Conservation (phyloP, 2,329 filamentous ascomycete genomes). For the Diaporthe vexans region DNA sequence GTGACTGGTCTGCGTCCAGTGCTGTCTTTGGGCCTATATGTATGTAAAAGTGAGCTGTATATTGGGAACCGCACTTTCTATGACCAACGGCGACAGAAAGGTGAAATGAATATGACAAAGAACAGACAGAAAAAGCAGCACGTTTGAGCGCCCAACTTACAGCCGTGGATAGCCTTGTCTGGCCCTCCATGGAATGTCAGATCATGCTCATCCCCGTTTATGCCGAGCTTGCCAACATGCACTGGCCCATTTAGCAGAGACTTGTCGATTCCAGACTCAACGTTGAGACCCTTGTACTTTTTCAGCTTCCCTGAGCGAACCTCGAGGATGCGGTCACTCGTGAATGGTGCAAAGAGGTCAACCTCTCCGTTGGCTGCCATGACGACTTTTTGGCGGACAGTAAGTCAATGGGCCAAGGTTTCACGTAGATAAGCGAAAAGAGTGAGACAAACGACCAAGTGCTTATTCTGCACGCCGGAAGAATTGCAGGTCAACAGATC, state of each 20-base stretch:
- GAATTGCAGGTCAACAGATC: neutral
- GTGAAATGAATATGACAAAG: neutral
- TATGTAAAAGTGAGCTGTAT: neutral
- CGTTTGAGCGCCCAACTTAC: constrained; percentile 52
- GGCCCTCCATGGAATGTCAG: constrained; percentile 71
- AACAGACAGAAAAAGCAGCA: neutral
- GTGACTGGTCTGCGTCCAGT: constrained; percentile 7
- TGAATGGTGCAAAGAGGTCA: constrained; percentile 59
- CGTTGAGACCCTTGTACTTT: constrained; percentile 63
- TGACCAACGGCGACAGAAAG: neutral
- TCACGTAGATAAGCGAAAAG: neutral
- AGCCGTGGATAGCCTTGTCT: constrained; percentile 74
- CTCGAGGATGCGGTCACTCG: constrained; percentile 66
- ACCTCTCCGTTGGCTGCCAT: constrained; percentile 44
- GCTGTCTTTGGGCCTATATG: neutral
- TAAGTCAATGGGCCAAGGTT: neutral
- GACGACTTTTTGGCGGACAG: neutral
- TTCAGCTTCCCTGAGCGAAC: constrained; percentile 71
- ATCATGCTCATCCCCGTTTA: constrained; percentile 73
- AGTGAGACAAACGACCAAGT: neutral
- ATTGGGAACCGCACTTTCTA: neutral
- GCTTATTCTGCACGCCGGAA: neutral
- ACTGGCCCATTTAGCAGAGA: constrained; percentile 58
- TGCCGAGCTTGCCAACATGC: constrained; percentile 62
- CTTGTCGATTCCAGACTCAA: constrained; percentile 72